Evolutionary conservation across 2,329 filamentous ascomycete genomes (phyloP).

Genomic region (Coniochaeta hoffmannii): DNA sequence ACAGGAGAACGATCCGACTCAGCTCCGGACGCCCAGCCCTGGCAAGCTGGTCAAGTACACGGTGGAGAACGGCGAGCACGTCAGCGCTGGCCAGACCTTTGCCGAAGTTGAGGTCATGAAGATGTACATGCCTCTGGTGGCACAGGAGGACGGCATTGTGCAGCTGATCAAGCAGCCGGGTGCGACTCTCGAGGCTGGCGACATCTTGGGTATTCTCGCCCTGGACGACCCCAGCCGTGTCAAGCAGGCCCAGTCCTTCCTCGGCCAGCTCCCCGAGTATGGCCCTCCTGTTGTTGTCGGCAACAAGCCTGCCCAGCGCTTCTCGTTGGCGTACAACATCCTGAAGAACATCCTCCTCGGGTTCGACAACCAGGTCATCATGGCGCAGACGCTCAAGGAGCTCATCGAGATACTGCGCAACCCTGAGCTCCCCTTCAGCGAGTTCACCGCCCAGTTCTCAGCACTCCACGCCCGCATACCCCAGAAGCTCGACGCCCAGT

Average conservation of each 20-base stretch:
- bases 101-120: constrained; percentile 99
- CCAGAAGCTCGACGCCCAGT: constrained; percentile 76
- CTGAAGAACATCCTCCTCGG: constrained; percentile 84
- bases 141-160: constrained; percentile 90
- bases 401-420: constrained; percentile 86
- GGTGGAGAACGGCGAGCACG: constrained; percentile 89
- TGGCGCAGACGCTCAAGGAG: constrained; percentile 79
- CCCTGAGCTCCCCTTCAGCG: constrained; percentile 86
- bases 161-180: constrained; percentile 99
- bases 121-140: constrained; percentile 99
- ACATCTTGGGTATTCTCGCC: constrained; percentile 95
- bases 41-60: constrained; percentile 98
- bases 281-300: constrained; percentile 83
- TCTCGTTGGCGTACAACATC: constrained; percentile 67
- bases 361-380: constrained; percentile 96
- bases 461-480: constrained; percentile 97
- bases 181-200: constrained; percentile 93
- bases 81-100: constrained; percentile 85
- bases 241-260: constrained; percentile 91
- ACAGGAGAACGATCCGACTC: constrained; percentile 97
- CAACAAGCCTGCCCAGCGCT: constrained; percentile 85
- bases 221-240: constrained; percentile 93
- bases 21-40: constrained; percentile 87
- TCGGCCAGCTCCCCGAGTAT: constrained; percentile 80
- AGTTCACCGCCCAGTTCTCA: constrained; percentile 94